Base-by-base conservation (phyloP, 225 moss, liverwort and hornwort genomes). In the Lunularia cruciata region DNA sequence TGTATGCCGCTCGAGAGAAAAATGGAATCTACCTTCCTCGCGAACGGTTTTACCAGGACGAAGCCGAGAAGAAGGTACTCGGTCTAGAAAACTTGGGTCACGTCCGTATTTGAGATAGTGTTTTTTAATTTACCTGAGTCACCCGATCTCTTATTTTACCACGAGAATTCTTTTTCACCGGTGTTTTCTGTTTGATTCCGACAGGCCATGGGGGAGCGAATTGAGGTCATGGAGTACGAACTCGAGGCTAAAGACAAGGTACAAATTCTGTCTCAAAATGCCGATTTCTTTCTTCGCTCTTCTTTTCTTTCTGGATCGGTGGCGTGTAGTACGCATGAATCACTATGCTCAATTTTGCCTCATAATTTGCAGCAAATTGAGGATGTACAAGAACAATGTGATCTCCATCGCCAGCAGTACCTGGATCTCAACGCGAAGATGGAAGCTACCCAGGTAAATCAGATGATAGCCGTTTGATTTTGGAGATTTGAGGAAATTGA, bases 1-100 rank as follows among this genome's bases (percentile, higher is more conserved):
- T 96, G 15, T 92, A 83, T 64, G 85, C 96, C 61, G 86, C 96
- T 54, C 92, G 96, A 37, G 96, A 96, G 62, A 90, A 92, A 33
- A 96, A 96, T 76, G 96, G 96, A 46, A 87, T 96, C 26, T 96
- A 96, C 76, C 85, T 96, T 46, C 90, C 96, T 28, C 88, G 92
- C 1, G 96, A 96, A 3, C 96, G 96, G 13, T 92, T 84, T 75
- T 87, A 90, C 52, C 92, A 92, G 64, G 96, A 92, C 48, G 96
- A 96, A 80, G 92, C 90, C n/a, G 96, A 96, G 53, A 92, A 89
- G 70, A 96, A 90, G 85, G 95, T 86, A 30, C 45, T 18, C 0
- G n/a, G n/a, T n/a, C n/a, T n/a, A n/a, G n/a, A n/a, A n/a, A n/a
- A n/a, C n/a, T n/a, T n/a, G n/a, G n/a, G n/a, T 64, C 18, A 16